Conservation (phyloP, 176 grass and related monocot species). For the Triticum aestivum region IWGSC_CS_RefSeq_v2.1 NC_057801.1:511994872-511995371, state of each 20-base stretch:
- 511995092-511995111: constrained; percentile 67
- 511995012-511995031: background rate
- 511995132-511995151: constrained; percentile 18
- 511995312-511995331: too few relatives aligned
- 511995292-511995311: too few relatives aligned
- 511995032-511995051: constrained; percentile 52
- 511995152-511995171: too few relatives aligned
- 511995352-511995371: too few relatives aligned
- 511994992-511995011: background rate
- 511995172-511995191: too few relatives aligned
- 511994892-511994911: background rate
- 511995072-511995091: constrained; percentile 85
- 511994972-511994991: background rate
- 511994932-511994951: background rate
- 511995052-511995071: constrained; percentile 94
- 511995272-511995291: too few relatives aligned
- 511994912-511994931: background rate
- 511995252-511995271: too few relatives aligned
- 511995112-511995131: constrained; percentile 88
- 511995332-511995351: too few relatives aligned
- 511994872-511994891: background rate
- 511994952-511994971: background rate
- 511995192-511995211: too few relatives aligned
- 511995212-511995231: too few relatives aligned
- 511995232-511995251: too few relatives aligned